Conservation (phyloP, 768 basidiomycete genomes). For the Dictyophora rubrovolvata region DNA sequence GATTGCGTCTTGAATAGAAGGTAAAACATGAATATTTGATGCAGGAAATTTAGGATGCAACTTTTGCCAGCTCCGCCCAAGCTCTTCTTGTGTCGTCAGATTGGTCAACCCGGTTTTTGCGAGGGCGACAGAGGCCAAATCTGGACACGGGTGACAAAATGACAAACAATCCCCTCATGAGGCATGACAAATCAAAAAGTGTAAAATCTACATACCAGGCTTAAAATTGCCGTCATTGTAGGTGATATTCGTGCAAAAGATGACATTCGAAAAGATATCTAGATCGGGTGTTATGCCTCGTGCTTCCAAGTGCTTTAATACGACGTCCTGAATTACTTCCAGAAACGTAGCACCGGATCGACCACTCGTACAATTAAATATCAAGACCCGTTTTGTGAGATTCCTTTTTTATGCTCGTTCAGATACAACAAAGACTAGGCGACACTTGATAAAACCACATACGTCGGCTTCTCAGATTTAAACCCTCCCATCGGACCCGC, state of each 20-base stretch:
- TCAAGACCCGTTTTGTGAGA: conserved; percentile 43
- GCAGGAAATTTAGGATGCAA: conserved; percentile 52
- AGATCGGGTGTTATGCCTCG: conserved; percentile 16
- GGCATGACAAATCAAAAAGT: not conserved
- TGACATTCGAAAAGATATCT: conserved; percentile 69
- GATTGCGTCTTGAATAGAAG: conserved; percentile 88
- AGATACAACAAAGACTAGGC: not conserved
- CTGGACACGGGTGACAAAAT: conserved; percentile 41
- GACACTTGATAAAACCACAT: not conserved
- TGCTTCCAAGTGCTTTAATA: conserved; percentile 35
- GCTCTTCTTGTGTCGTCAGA: conserved; percentile 65
- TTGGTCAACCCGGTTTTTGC: conserved; percentile 50
- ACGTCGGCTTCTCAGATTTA: conserved; percentile 10
- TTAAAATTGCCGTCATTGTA: conserved; percentile 85
- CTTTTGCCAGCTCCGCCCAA: conserved; percentile 62
- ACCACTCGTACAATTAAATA: conserved; percentile 94
- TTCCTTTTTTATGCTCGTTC: conserved; percentile 11
- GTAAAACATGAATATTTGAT: conserved; percentile 63
- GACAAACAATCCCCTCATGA: conserved; percentile 1
- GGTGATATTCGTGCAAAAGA: conserved; percentile 96
- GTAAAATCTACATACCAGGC: conserved; percentile 49
- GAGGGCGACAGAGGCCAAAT: conserved; percentile 65
- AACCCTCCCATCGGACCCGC: conserved; percentile 48
- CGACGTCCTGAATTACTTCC: conserved; percentile 41
- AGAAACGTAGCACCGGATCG: conserved; percentile 74